Evolutionary conservation across 1,139 yeast species (phyloP), one percentile per base, ranked within the genome.

Genomic region (Magnusiomyces ingens): DNA sequence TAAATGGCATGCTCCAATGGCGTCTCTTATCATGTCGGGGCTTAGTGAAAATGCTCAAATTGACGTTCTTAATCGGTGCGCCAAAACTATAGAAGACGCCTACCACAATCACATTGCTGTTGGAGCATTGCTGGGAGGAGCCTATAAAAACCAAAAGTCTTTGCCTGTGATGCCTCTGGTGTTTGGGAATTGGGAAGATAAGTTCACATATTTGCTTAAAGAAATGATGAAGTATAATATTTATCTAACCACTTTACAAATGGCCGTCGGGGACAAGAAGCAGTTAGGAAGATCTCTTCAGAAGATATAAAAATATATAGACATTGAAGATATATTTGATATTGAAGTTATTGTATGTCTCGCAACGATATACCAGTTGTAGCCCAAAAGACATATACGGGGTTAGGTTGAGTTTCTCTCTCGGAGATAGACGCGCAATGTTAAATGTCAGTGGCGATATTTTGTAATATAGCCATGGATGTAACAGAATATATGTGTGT

Each of bases 1-100:
- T 17, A 64, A 64, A 17, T 70, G 73, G 73, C 56, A 58, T 26
- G 62, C 65, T 17, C 72, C 70, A 2, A 60, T 64, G 21, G 57
- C 61, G 12, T 63, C 70, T 11, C 58, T 60, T 2, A 59, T 65
- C n/a, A 62, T 59, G 47, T 61, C 66, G 2, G 50, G 50, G 6
- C 58, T 61, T 10, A 58, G 57, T 35, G 71, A 66, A 45, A 53
- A 51, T 2, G 61, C 55, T 5, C 74, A 70, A 57, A 58, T 70
- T 29, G 58, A 45, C 6, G 55, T 59, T 19, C 57, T 70, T 29
- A 50, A 54, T 29, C 55, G 54, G 40, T 63, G 67, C 51, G 59
- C 62, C 10, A 48, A 51, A 18, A 55, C 56, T 1, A 62, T 68
- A 1, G 62, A 61, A 26, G 53, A 56, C 26, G 55, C 60, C 12